Evolutionary conservation across 2,329 filamentous ascomycete genomes (phyloP), one percentile per base, ranked within the genome.

Genomic region (Fusarium abutilonis): DNA sequence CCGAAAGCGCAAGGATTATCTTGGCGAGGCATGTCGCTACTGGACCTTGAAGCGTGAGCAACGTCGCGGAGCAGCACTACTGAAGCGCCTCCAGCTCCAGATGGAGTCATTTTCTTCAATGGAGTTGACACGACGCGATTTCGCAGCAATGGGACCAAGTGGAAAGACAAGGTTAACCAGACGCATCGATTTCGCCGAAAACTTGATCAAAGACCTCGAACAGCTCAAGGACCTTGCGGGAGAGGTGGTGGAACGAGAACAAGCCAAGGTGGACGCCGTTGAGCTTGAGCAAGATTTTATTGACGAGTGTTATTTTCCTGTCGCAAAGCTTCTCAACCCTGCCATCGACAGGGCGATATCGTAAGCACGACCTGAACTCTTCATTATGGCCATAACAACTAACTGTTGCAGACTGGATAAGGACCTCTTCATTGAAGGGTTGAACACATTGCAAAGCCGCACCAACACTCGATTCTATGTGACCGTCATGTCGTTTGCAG

Each of bases 21-120:
- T 96, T 3, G 89, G 92, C 54, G 94, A 97, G 75, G 91, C 91
- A 2, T 98, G 94, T 78, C 93, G 92, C 68, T 99, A 98, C 77
- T 99, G 95, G 95, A 98, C 95, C 0, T 77, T 99, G 63, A 99
- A 99, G 79, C 87, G 95, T 52, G 95, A 99, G 75, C 91, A 94
- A 60, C 88, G 95, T 31, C 86, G 95, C 56, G 95, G 95, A 42
- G 95, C 95, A 28, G 92, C 95, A 4, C 82, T 99, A 52, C 83
- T 99, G 57, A 98, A 98, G 78, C 88, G 95, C 32, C 82, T 99
- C 17, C 95, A 99, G 74, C 79, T 98, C 54, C 93, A 97, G 75
- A 90, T 97, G 83, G 94, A 98, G 75, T 92, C 92, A 0, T 99
- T 98, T 75, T 94, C 94, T 7, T 97, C 93, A 0, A 97, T 97